Conservation (phyloP, 495 filamentous ascomycete species). For the Monascus purpureus region DNA sequence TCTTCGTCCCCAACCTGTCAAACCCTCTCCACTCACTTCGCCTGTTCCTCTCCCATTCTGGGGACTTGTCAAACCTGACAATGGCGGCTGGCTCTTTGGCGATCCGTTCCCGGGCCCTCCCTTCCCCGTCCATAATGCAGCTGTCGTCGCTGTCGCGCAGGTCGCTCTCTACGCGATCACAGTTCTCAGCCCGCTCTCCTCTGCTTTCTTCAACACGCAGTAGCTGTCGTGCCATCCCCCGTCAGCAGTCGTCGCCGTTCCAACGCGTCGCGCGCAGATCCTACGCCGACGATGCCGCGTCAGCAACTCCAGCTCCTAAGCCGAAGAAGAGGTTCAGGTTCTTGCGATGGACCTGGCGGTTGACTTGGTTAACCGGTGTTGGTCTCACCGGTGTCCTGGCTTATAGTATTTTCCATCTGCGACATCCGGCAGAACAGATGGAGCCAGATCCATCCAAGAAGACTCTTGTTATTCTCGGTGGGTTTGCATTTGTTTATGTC, state of each 20-base stretch:
- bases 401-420: constrained; percentile 68
- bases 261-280: constrained; percentile 23
- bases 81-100: constrained; percentile 12
- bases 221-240: neutral
- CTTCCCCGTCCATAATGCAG: constrained; percentile 21
- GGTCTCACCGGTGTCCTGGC: constrained; percentile 54
- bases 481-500: constrained; percentile 14
- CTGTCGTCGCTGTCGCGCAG: constrained; percentile 28
- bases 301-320: constrained; percentile 19
- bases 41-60: too few species aligned
- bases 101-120: constrained; percentile 20
- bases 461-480: constrained; percentile 92
- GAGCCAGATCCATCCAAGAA: constrained; percentile 83
- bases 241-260: constrained; percentile 10
- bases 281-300: constrained; percentile 19
- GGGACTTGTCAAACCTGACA: too few species aligned
- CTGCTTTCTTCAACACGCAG: constrained; percentile 1
- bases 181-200: constrained; percentile 7
- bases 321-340: constrained; percentile 34
- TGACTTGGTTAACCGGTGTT: constrained; percentile 55
- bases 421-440: constrained; percentile 68
- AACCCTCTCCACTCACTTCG: too few species aligned
- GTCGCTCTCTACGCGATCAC: constrained; percentile 19
- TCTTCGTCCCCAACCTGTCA: too few species aligned
- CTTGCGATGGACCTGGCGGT: constrained; percentile 61